Conservation (phyloP, 2,329 filamentous ascomycete genomes). For the Dothistroma pini region DNA sequence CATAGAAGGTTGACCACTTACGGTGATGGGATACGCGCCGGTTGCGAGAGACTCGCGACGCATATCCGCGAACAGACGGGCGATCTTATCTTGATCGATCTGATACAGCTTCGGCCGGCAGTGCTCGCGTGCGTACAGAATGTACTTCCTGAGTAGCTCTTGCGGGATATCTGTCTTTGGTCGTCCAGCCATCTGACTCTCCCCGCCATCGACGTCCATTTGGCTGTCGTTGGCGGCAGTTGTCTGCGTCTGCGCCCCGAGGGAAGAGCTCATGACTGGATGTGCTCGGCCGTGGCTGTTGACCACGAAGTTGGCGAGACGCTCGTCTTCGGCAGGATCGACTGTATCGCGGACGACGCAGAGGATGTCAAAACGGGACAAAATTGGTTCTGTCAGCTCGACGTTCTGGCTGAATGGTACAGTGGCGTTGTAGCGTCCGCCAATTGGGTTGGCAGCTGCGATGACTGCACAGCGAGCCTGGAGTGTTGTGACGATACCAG, state of each 20-base stretch:
- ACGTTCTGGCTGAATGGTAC: conserved; percentile 96
- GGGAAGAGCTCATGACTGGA: conserved; percentile 48
- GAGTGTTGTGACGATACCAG: conserved; percentile 94
- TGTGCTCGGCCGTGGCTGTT: conserved; percentile 91
- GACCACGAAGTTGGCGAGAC: conserved; percentile 90
- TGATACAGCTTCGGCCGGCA: conserved; percentile 91
- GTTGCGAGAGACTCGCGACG: conserved; percentile 86
- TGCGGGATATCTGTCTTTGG: conserved; percentile 76
- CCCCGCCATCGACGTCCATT: conserved; percentile 57
- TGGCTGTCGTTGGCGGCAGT: conserved; percentile 48
- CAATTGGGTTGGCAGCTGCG: conserved; percentile 93
- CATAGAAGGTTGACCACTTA: conserved; percentile 49
- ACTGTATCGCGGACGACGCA: conserved; percentile 96
- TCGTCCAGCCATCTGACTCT: conserved; percentile 42
- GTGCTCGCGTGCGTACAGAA: conserved; percentile 86
- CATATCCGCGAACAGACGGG: conserved; percentile 94
- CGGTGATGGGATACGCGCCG: conserved; percentile 95
- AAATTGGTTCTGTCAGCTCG: conserved; percentile 91
- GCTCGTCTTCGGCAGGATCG: conserved; percentile 86
- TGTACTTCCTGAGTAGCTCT: conserved; percentile 90
- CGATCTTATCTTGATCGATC: conserved; percentile 96
- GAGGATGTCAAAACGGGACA: conserved; percentile 96
- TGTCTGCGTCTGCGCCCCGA: conserved; percentile 28
- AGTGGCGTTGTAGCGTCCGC: conserved; percentile 93
- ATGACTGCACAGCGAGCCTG: conserved; percentile 96